Evolutionary conservation across 768 basidiomycete species (phyloP), one percentile per base, ranked within the genome.

Genomic region (Calocybe cyanea): DNA sequence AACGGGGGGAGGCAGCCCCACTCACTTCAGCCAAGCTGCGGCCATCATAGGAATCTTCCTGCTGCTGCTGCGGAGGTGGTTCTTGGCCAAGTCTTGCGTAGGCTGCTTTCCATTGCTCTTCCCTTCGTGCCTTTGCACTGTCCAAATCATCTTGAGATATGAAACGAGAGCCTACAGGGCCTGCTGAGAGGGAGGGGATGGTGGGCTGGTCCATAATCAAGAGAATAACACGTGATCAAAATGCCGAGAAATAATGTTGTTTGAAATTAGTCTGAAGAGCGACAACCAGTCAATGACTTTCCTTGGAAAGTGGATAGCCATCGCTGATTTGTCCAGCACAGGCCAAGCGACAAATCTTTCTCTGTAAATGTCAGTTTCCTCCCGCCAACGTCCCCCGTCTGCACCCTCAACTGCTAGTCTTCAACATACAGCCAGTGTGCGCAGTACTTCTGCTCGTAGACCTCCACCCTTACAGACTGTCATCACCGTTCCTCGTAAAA

Each of bases 61-160:
- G 72, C 31, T 84, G 87, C 57, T 77, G 79, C 57, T 77, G 79
- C 4, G 82, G 79, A 2, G 87, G 90, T 7, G 90, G 90, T 45
- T 87, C 88, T 62, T 92, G 91, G 40, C 90, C 90, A 8, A 92
- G 73, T 50, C 88, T 77, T 34, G 89, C 90, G 64, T 92, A 92
- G 20, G 90, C 90, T 11, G 89, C 90, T 57, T 84, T 88, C 90
- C 90, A 92, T 56, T 90, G 87, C 56, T 88, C 88, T 5, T 92
- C 90, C 51, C 81, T 71, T 23, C 81, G 72, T 6, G 77, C 70
- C 44, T 80, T 85, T 30, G 87, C 87, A 17, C 73, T 68, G 31
- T 92, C 90, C 36, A 92, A 66, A 43, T 92, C 90, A 13, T 75
- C 73, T 63, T 88, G 81, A 34, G 89, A 82, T 51, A 92, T 79